These are phyloP conservation scores for Phaeosphaeriaceae sp. DNA, from an alignment of 2,329 filamentous ascomycete genomes.

Conservation along the genomic window DNA sequence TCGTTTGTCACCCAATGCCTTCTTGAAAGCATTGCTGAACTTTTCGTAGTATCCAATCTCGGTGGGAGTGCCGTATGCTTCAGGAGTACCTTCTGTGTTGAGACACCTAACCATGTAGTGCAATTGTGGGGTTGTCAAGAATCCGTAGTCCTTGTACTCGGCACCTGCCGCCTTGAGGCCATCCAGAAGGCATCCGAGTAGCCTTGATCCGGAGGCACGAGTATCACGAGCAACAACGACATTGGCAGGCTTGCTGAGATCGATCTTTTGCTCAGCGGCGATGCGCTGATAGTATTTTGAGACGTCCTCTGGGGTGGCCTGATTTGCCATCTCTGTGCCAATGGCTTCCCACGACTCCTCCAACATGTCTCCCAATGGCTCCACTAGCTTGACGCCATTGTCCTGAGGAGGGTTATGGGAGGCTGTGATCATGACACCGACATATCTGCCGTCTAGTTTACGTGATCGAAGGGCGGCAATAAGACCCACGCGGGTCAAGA, in stretches of 20 bases:
- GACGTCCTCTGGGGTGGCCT: slow-evolving; percentile 74
- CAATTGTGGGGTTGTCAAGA: slow-evolving; percentile 94
- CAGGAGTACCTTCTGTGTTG: slow-evolving; percentile 87
- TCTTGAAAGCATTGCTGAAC: slow-evolving; percentile 81
- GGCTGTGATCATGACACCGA: slow-evolving; percentile 81
- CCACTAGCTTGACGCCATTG: slow-evolving; percentile 80
- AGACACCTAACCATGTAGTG: slow-evolving; percentile 95
- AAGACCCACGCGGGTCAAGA: slow-evolving; percentile 90
- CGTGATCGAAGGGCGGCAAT: slow-evolving; percentile 87
- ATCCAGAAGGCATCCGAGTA: slow-evolving; percentile 79
- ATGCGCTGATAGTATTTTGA: slow-evolving; percentile 77
- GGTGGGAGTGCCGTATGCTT: slow-evolving; percentile 86
- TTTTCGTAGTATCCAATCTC: slow-evolving; percentile 97
- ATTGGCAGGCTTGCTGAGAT: slow-evolving; percentile 71
- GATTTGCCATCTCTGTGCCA: slow-evolving; percentile 89
- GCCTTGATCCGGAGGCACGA: slow-evolving; percentile 83
- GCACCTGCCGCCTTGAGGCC: slow-evolving; percentile 78
- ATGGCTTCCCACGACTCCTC: slow-evolving; percentile 87
- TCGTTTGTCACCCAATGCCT: slow-evolving; percentile 76
- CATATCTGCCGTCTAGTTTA: slow-evolving; percentile 86
- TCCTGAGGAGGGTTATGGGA: slow-evolving; percentile 70
- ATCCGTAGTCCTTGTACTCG: slow-evolving; percentile 82
- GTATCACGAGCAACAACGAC: slow-evolving; percentile 94
- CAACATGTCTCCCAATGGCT: slow-evolving; percentile 93
- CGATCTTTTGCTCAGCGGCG: slow-evolving; percentile 64